phyloP scores from a whole-genome alignment of 208 protist genomes.

The Crithidia sp. region DNA sequence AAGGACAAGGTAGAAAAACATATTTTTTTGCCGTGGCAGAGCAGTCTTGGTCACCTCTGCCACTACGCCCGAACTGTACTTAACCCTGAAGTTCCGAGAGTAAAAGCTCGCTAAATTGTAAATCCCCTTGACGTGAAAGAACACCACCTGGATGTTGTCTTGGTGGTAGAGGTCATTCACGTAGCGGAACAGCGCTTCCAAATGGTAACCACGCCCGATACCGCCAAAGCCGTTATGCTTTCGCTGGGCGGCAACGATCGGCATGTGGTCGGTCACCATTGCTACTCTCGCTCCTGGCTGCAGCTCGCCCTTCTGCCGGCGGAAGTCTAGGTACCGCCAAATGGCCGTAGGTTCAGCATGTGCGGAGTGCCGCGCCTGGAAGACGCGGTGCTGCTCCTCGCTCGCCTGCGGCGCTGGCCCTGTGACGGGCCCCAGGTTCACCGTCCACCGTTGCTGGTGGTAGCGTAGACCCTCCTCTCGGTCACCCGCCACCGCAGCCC shows the following conservation, averaged over 20 bases:
- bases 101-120: not conserved
- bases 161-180: conserved; percentile 7
- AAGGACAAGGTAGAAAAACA: not conserved
- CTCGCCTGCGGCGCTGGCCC: not conserved
- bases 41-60: not conserved
- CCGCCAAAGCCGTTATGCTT: conserved; percentile 7
- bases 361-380: not conserved
- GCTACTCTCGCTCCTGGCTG: not conserved
- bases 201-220: not conserved
- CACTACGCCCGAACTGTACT: not conserved
- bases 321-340: conserved; percentile 3
- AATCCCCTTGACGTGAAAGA: conserved; percentile 9
- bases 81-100: not conserved
- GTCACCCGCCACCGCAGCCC: not conserved
- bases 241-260: conserved; percentile 1
- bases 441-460: conserved; percentile 7
- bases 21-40: not conserved
- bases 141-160: not conserved
- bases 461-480: not conserved
- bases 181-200: not conserved
- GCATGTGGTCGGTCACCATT: conserved; percentile 7
- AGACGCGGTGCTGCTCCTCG: not conserved
- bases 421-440: conserved; percentile 7
- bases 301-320: not conserved
- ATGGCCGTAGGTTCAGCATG: not conserved